Conservation (phyloP, 495 filamentous ascomycete species). For the Achaetomiella virescens region DNA sequence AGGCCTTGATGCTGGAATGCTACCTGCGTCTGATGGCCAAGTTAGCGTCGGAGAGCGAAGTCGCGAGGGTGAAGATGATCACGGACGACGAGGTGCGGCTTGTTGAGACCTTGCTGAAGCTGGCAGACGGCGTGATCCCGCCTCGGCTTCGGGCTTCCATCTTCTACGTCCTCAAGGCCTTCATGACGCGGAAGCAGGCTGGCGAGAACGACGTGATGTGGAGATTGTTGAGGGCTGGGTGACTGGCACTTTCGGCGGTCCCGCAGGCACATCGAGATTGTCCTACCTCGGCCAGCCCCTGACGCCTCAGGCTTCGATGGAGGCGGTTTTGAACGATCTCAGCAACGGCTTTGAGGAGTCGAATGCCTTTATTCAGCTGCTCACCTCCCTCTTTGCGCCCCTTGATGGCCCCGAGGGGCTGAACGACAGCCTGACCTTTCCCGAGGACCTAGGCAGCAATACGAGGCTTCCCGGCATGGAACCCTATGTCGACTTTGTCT, state of each 20-base stretch:
- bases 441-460: constrained; percentile 73
- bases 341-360: constrained; percentile 73
- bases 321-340: constrained; percentile 49
- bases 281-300: constrained; percentile 31
- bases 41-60: constrained; percentile 59
- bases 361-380: constrained; percentile 69
- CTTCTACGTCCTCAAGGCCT: constrained; percentile 60
- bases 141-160: constrained; percentile 69
- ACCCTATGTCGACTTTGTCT: constrained; percentile 80
- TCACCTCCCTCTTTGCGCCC: constrained; percentile 62
- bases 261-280: constrained; percentile 31
- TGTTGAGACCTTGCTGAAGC: constrained; percentile 57
- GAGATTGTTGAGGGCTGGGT: constrained; percentile 67
- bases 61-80: constrained; percentile 63
- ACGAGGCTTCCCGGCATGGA: constrained; percentile 83
- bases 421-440: constrained; percentile 74
- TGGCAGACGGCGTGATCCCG: constrained; percentile 63
- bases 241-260: constrained; percentile 44
- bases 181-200: constrained; percentile 59
- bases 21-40: constrained; percentile 84
- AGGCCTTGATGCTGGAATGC: constrained; percentile 83
- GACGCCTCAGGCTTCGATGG: constrained; percentile 44
- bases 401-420: constrained; percentile 50
- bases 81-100: constrained; percentile 57
- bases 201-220: constrained; percentile 60